phyloP scores from a whole-genome alignment of 78 protist species.

The Polysphondylium violaceum region DNA sequence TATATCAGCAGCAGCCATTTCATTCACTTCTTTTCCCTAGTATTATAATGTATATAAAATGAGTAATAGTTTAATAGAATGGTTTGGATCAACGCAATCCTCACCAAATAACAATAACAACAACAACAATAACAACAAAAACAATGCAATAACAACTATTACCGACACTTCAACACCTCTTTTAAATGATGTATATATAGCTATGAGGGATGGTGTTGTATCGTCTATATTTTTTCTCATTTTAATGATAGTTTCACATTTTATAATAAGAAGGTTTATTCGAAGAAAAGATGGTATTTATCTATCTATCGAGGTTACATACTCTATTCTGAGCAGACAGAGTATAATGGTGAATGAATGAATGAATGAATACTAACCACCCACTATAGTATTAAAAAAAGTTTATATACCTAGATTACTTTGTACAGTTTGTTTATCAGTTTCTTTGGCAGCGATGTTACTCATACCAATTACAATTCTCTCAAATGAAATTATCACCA shows the following conservation, averaged over 20 bases:
- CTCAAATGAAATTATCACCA: conserved; percentile 60
- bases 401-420: conserved; percentile 51
- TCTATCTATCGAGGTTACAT: neutral
- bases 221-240: conserved; percentile 35
- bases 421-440: conserved; percentile 78
- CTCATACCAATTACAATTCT: conserved; percentile 65
- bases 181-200: conserved; percentile 28
- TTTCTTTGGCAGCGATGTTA: conserved; percentile 67
- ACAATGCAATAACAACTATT: neutral
- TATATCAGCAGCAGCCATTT: too few species aligned
- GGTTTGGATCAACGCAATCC: too few species aligned
- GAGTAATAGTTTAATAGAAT: too few species aligned
- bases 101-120: neutral
- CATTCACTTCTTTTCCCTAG: too few species aligned
- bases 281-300: conserved; percentile 66
- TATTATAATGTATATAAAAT: too few species aligned
- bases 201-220: conserved; percentile 69
- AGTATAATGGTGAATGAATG: too few species aligned
- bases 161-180: neutral
- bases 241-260: conserved; percentile 54
- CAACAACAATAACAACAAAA: neutral
- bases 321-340: too few species aligned
- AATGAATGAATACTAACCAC: too few species aligned
- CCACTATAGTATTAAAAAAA: too few species aligned
- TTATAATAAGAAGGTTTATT: conserved; percentile 47